phyloP scores from a whole-genome alignment of 2,329 filamentous ascomycete genomes.

The Herpotrichia juniperi region DNA sequence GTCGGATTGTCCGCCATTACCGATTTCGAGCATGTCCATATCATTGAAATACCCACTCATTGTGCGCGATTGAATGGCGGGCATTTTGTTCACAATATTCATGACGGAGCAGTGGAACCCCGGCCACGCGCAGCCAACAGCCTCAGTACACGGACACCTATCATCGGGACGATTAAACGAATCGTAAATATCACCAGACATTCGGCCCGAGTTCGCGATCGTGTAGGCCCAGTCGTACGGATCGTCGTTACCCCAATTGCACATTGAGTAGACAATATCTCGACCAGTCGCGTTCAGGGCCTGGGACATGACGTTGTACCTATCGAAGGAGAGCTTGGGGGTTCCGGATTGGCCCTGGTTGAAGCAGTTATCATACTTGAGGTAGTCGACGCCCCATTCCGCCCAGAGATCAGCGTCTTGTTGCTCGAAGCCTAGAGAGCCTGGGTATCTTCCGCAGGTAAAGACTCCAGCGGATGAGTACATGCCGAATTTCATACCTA shows the following conservation, averaged over 20 bases:
- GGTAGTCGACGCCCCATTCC: constrained; percentile 55
- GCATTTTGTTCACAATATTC: constrained; percentile 58
- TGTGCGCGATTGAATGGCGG: constrained; percentile 47
- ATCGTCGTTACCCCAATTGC: constrained; percentile 60
- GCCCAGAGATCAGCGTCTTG: constrained; percentile 61
- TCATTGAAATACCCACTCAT: constrained; percentile 56
- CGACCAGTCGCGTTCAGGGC: constrained; percentile 55
- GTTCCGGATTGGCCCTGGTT: constrained; percentile 59
- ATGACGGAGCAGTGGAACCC: constrained; percentile 57
- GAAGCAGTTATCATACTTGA: constrained; percentile 63
- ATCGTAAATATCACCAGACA: constrained; percentile 56
- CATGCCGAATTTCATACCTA: constrained; percentile 60
- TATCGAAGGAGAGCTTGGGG: constrained; percentile 52
- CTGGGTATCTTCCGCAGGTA: constrained; percentile 48
- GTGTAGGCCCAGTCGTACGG: constrained; percentile 54
- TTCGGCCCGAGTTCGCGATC: constrained; percentile 55
- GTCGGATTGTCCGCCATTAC: constrained; percentile 50
- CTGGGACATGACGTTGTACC: constrained; percentile 57
- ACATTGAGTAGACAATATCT: constrained; percentile 54
- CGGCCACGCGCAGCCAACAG: constrained; percentile 50
- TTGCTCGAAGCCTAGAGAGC: constrained; percentile 57
- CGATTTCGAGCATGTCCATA: constrained; percentile 57
- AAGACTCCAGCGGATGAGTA: constrained; percentile 57
- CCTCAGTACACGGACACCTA: constrained; percentile 51
- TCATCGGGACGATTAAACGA: constrained; percentile 52